phyloP scores from a whole-genome alignment of 2,329 filamentous ascomycete species.

The Cladorrhinum sp. region DNA sequence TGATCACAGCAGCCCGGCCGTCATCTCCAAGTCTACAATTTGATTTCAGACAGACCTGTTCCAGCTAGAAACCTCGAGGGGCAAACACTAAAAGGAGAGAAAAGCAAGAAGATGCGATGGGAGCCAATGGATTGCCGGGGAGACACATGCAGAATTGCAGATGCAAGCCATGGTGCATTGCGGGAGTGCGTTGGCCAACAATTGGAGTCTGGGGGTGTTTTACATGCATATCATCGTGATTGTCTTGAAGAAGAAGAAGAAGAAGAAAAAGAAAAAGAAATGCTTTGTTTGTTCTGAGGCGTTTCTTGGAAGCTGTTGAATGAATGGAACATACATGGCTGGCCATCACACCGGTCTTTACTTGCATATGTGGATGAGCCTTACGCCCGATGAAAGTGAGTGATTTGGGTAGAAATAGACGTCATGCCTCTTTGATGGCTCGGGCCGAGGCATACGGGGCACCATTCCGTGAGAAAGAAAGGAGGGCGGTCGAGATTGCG shows the following conservation, averaged over 20 bases:
- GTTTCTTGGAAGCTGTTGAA: neutral
- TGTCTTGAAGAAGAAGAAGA: neutral
- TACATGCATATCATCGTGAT: neutral
- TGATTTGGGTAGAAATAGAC: neutral
- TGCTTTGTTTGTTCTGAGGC: neutral
- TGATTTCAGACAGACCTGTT: slow-evolving; percentile 14
- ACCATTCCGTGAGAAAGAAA: too few species aligned
- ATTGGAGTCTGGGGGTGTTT: too few species aligned
- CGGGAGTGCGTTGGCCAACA: too few species aligned
- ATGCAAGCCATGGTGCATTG: too few species aligned
- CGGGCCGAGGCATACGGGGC: neutral
- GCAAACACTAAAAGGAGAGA: too few species aligned
- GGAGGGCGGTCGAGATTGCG: too few species aligned
- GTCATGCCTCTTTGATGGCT: neutral
- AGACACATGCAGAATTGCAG: too few species aligned
- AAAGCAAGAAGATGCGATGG: too few species aligned
- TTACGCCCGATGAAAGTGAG: neutral
- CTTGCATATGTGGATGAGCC: neutral
- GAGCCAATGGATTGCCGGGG: too few species aligned
- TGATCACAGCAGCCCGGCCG: slow-evolving; percentile 22
- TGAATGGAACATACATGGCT: neutral
- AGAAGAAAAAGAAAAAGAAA: neutral
- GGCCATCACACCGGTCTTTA: neutral
- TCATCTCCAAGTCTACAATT: slow-evolving; percentile 17
- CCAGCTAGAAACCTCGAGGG: slow-evolving; percentile 9